Evolutionary conservation across 352 stramenopile genomes (phyloP), one percentile per base, ranked within the genome.

Genomic region (Phytophthora pluvialis): DNA sequence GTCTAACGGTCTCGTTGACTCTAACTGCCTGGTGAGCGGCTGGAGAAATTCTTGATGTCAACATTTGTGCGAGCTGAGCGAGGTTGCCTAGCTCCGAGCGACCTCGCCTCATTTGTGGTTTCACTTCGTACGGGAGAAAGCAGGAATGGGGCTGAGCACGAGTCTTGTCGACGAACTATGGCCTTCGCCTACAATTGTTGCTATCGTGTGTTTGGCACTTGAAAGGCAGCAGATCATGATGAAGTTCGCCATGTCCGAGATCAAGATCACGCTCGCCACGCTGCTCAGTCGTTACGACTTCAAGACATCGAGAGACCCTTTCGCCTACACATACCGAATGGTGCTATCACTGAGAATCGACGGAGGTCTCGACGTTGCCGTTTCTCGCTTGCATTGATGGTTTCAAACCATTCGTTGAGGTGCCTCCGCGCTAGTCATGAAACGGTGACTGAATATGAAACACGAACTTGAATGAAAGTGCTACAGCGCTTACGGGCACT

Each of bases 211-310:
- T 25, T 47, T 64, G 5, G 21, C 61, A 4, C n/a, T 73, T n/a
- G n/a, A n/a, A n/a, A n/a, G n/a, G n/a, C n/a, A n/a, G n/a, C n/a
- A n/a, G n/a, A n/a, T n/a, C n/a, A n/a, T n/a, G n/a, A n/a, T n/a
- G 70, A 77, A 76, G n/a, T 72, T 83, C 38, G 72, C 68, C 0
- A 70, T 82, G 51, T 67, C 67, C 40, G 67, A 81, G 60, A 79
- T 80, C 18, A 83, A 83, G 48, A 82, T 78, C 50, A 65, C 70
- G 3, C 56, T 65, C 0, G 49, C 67, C 6, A 60, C 63, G 25
- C 31, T 80, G 5, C 42, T 82, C 18, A 76, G 63, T 52, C 69
- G 60, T 18, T 83, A 77, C 26, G 31, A 77, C 48, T 55, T 83
- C 10, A 56, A 49, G 48, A 63, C 72, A 18, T 56, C 60, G 7